Base-by-base conservation (phyloP, 768 basidiomycete genomes). In the Suillus sp. region DNA sequence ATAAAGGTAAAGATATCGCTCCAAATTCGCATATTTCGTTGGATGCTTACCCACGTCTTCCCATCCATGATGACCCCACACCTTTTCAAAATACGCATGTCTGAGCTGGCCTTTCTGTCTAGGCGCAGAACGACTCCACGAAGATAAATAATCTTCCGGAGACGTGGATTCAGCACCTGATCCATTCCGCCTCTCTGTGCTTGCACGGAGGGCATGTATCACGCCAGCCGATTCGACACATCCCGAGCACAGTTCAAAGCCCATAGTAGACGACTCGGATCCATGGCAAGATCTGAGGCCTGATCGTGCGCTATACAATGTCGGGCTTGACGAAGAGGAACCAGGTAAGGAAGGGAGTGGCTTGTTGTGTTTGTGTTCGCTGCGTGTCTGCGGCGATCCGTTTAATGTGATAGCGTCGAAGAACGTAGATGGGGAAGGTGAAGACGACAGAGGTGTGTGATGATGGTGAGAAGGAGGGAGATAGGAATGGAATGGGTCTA, bases 51-150 rank as follows among this genome's bases (percentile, higher is more conserved):
- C 92, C 59, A 97, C 88, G 71, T 95, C 92, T 62, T 87, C 87
- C 96, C 96, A 97, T 1, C 92, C 91, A 47, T 78, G 77, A 37
- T 83, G 83, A 1, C 88, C 88, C 96, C 95, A 97, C 2, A 91
- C 82, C 74, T 92, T 92, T 76, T 96, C 95, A 50, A 85, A 75
- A 72, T 91, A 98, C 1, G 92, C 89, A 72, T 98, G 95, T 13
- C 95, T 83, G 55, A 90, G 74, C 64, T 90, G 84, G 16, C 92
- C 92, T 73, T 92, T 93, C 68, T 78, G 78, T 56, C 84, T 86
- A 1, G 91, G 90, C 1, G 89, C 87, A 35, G 87, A 84, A 42
- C 91, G 79, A 65, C 85, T 77, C 85, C 87, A 85, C 64, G 83
- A 80, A n/a, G 83, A 84, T 63, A 80, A 71, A 10, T 83, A 79